Evolutionary conservation across 768 basidiomycete species (phyloP).

Genomic region (Lentinula raphanica): DNA sequence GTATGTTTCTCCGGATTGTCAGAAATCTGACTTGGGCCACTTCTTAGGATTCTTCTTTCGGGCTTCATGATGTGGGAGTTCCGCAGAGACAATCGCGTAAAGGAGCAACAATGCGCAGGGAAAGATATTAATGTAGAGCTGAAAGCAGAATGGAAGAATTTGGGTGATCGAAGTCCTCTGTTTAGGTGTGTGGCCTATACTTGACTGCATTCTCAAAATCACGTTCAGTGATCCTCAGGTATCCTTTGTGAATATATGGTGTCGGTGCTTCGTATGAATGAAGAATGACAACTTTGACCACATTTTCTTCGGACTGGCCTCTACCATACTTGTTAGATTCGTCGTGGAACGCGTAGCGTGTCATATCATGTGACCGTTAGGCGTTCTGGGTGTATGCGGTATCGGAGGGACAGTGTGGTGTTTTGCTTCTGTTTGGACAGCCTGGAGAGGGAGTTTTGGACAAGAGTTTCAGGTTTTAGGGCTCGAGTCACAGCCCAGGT

Average conservation of each 20-base stretch:
- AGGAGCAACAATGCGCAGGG: constrained; percentile 32
- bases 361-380: no score
- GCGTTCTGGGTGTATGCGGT: no score
- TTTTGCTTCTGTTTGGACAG: no score
- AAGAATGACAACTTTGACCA: no score
- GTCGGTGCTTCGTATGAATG: no score
- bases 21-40: background rate
- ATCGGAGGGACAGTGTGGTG: no score
- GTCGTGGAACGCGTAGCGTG: no score
- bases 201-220: background rate
- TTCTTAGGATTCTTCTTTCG: constrained; percentile 25
- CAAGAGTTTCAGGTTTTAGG: no score
- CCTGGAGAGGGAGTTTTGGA: no score
- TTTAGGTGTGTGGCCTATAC: constrained; percentile 24
- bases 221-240: background rate
- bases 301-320: no score
- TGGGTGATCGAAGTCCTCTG: constrained; percentile 45
- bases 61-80: constrained; percentile 37
- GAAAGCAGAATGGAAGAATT: constrained; percentile 31
- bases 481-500: no score
- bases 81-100: constrained; percentile 34
- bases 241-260: background rate
- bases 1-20: background rate
- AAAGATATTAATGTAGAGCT: constrained; percentile 29
- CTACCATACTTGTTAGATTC: no score